phyloP scores from a whole-genome alignment of 306 rosid genomes.

The Lagenaria siceraria region DNA sequence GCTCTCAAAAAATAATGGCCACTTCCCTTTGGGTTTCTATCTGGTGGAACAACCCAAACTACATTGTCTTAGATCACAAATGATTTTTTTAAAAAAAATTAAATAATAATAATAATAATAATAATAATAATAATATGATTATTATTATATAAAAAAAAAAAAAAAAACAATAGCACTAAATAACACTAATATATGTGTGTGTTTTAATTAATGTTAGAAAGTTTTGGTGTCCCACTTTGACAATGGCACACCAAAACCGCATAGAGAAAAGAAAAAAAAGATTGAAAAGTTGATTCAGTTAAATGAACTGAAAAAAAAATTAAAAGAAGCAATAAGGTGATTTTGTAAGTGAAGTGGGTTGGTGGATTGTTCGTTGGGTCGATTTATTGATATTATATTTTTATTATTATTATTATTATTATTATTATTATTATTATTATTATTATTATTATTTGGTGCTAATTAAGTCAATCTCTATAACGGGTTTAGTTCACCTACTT shows the following conservation, averaged over 20 bases:
- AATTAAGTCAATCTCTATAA: neutral
- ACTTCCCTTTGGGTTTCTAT: neutral
- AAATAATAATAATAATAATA: neutral
- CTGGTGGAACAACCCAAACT: neutral
- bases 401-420: too few relatives aligned
- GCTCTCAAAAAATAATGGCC: too few relatives aligned
- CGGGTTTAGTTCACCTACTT: slow-evolving; percentile 88
- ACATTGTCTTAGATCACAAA: neutral
- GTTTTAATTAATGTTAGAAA: neutral
- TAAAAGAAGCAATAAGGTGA: neutral
- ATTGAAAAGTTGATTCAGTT: neutral
- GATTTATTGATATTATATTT: neutral
- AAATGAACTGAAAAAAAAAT: neutral
- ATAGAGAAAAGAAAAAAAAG: neutral
- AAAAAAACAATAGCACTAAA: too few relatives aligned
- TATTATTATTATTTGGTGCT: too few relatives aligned
- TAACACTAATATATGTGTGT: neutral
- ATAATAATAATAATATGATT: neutral
- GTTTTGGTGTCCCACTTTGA: slow-evolving; percentile 7
- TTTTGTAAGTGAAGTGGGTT: slow-evolving; percentile 49
- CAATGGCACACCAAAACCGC: neutral
- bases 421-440: too few relatives aligned
- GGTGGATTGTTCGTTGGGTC: slow-evolving; percentile 36
- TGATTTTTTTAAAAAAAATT: too few relatives aligned
- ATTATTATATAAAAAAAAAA: neutral